These are phyloP conservation scores for Naematelia aurantialba DNA, from an alignment of 768 basidiomycete species.

Conservation along the genomic window DNA sequence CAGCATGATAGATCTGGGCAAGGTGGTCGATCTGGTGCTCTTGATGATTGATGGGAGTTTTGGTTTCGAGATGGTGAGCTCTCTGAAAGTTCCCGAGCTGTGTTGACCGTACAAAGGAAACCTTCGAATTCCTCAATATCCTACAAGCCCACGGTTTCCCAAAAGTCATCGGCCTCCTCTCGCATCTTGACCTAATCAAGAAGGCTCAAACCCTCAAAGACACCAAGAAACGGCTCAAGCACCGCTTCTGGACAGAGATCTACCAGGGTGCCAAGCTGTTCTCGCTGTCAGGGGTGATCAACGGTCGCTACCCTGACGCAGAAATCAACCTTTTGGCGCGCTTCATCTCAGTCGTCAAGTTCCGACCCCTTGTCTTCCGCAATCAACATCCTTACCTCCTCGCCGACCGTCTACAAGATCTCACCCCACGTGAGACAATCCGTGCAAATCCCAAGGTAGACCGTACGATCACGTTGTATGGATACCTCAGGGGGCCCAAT, in stretches of 20 bases:
- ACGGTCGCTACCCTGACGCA: conserved; percentile 93
- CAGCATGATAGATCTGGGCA: conserved; percentile 97
- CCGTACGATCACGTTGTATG: conserved; percentile 88
- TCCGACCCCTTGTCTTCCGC: conserved; percentile 91
- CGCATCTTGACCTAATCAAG: conserved; percentile 95
- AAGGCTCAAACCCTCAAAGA: conserved; percentile 76
- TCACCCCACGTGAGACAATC: conserved; percentile 80
- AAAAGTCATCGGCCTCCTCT: conserved; percentile 93
- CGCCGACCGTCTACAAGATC: conserved; percentile 89
- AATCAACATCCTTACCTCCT: conserved; percentile 93
- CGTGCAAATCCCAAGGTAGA: conserved; percentile 83
- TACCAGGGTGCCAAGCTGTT: conserved; percentile 98
- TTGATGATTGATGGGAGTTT: conserved; percentile 98
- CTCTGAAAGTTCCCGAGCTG: background rate
- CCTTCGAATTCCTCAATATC: conserved; percentile 96
- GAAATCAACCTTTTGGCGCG: conserved; percentile 94
- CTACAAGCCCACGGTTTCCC: conserved; percentile 97
- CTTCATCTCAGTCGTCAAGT: conserved; percentile 97
- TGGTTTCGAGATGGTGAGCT: conserved; percentile 95
- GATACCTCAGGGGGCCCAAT: conserved; percentile 76
- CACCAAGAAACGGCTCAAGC: conserved; percentile 92
- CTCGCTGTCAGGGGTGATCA: conserved; percentile 92
- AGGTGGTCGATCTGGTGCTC: conserved; percentile 90
- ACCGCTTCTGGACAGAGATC: conserved; percentile 99
- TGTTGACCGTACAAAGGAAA: conserved; percentile 62